Evolutionary conservation across 2,329 filamentous ascomycete species (phyloP).

Genomic region (Fusarium mexicanum): DNA sequence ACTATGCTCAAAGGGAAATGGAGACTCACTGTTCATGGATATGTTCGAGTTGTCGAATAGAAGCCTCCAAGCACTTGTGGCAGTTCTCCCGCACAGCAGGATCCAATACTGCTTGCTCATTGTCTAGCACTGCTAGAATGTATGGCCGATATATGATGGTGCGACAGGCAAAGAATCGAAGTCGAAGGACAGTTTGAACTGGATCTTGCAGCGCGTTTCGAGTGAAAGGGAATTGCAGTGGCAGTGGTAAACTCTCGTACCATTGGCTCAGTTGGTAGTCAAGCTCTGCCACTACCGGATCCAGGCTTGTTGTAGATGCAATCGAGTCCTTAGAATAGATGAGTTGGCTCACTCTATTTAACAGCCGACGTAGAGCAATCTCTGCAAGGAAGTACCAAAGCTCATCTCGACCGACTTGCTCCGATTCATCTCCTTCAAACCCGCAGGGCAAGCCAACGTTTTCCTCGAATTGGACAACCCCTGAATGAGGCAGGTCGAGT

Average conservation of each 20-base stretch:
- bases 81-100: slow-evolving; percentile 79
- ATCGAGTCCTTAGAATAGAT: slow-evolving; percentile 80
- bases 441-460: slow-evolving; percentile 80
- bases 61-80: slow-evolving; percentile 83
- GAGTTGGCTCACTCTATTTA: slow-evolving; percentile 82
- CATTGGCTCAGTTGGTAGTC: slow-evolving; percentile 86
- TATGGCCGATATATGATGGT: slow-evolving; percentile 89
- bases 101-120: slow-evolving; percentile 77
- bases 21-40: slow-evolving; percentile 76
- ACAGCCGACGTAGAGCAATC: slow-evolving; percentile 78
- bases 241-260: slow-evolving; percentile 80
- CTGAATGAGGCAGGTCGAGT: slow-evolving; percentile 82
- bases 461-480: slow-evolving; percentile 84
- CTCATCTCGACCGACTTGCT: slow-evolving; percentile 75
- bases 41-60: slow-evolving; percentile 81
- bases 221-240: slow-evolving; percentile 81
- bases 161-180: slow-evolving; percentile 85
- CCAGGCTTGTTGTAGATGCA: slow-evolving; percentile 76
- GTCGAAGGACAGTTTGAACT: slow-evolving; percentile 79
- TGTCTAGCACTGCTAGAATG: slow-evolving; percentile 81
- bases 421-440: slow-evolving; percentile 76
- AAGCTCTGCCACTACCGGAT: slow-evolving; percentile 81
- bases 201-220: slow-evolving; percentile 74
- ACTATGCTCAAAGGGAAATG: neutral
- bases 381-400: slow-evolving; percentile 89